A percentile compares a stretch with the other conserved stretches of the same genome.
phyloP scores from a whole-genome alignment of 495 filamentous ascomycete genomes.

The Hypoxylon crocopeplum region DNA sequence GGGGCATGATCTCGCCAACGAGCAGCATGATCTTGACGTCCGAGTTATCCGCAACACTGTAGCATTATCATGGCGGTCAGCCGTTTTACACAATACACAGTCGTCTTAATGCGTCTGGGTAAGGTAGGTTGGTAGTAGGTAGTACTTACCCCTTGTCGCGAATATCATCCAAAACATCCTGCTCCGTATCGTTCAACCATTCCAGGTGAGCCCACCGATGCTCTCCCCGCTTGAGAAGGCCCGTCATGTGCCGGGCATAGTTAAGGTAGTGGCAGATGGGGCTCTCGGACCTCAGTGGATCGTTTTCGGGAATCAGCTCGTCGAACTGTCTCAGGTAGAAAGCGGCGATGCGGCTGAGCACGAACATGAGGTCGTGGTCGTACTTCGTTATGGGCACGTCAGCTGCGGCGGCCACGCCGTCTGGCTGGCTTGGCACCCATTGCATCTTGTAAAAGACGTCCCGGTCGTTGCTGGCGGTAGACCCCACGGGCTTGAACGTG shows the following conservation, averaged over 20 bases:
- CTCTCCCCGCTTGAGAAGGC: not conserved
- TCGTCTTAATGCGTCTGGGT: too few species aligned
- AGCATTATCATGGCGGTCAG: too few species aligned
- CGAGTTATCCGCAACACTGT: too few species aligned
- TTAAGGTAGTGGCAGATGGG: not conserved
- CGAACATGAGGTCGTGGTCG: not conserved
- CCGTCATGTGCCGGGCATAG: not conserved
- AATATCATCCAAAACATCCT: not conserved
- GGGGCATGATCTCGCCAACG: conserved; percentile 44
- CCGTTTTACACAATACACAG: too few species aligned
- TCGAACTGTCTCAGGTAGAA: not conserved
- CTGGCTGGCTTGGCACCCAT: not conserved
- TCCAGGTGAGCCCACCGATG: not conserved
- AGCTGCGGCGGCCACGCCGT: not conserved
- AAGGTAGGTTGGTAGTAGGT: too few species aligned
- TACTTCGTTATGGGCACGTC: not conserved
- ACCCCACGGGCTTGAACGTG: not conserved
- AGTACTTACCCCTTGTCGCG: conserved; percentile 5
- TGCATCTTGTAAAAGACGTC: not conserved
- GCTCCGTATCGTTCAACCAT: too few species aligned
- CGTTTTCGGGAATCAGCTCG: not conserved
- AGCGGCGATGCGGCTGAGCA: not conserved
- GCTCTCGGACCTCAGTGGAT: not conserved
- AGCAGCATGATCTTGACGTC: conserved; percentile 18
- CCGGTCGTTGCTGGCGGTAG: not conserved